phyloP scores from a whole-genome alignment of 192 early-diverging fungal species.

The Coemansia sp. region DNA sequence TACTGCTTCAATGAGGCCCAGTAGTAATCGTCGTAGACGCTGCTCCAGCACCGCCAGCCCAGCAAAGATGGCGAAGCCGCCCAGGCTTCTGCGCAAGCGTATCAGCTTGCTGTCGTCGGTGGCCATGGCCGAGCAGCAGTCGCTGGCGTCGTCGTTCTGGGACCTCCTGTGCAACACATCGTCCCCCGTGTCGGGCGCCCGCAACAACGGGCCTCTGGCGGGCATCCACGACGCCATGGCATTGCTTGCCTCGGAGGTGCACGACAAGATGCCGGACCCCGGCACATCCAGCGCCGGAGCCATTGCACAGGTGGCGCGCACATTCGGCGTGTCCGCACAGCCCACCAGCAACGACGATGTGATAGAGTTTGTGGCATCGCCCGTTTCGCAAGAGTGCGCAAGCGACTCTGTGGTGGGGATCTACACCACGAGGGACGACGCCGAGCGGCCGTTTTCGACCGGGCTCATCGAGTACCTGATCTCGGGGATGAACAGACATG shows the following conservation, averaged over 20 bases:
- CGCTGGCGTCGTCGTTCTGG: slow-evolving; percentile 12
- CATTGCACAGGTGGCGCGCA: slow-evolving; percentile 5
- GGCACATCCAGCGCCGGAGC: background rate
- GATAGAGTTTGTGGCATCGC: slow-evolving; percentile 22
- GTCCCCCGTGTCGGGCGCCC: background rate
- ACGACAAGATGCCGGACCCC: slow-evolving; percentile 10
- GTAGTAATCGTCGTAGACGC: background rate
- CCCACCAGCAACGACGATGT: slow-evolving; percentile 11
- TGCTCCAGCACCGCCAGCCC: background rate
- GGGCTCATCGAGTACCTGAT: slow-evolving; percentile 42
- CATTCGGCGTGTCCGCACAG: slow-evolving; percentile 1
- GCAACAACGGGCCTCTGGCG: background rate
- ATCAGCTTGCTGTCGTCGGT: slow-evolving; percentile 15
- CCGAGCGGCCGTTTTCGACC: slow-evolving; percentile 37
- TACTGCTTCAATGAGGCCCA: background rate
- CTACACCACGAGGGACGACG: slow-evolving; percentile 21
- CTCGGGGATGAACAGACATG: slow-evolving; percentile 31
- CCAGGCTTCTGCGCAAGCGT: slow-evolving; percentile 18
- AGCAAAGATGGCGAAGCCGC: background rate
- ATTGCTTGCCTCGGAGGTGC: slow-evolving; percentile 21
- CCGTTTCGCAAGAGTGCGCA: background rate
- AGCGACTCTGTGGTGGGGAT: slow-evolving; percentile 27
- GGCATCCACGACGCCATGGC: slow-evolving; percentile 14
- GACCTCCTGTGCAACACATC: slow-evolving; percentile 15
- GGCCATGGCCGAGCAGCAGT: slow-evolving; percentile 19